These are phyloP conservation scores for Cytospora paraplurivora DNA, from an alignment of 2,329 filamentous ascomycete species.

Conservation along the genomic window DNA sequence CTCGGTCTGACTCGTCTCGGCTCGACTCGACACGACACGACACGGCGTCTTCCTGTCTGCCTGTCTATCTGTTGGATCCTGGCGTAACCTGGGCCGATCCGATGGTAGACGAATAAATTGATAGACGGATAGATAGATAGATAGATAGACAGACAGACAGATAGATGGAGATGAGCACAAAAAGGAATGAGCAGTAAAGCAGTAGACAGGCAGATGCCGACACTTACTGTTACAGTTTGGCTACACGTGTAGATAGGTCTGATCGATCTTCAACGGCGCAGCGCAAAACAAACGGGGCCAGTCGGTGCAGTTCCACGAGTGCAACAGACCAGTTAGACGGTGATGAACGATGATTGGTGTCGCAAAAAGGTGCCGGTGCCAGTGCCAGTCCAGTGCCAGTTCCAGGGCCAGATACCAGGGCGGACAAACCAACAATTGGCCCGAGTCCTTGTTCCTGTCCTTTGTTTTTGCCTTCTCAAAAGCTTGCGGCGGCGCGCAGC, in stretches of 20 bases:
- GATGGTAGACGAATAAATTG: not conserved
- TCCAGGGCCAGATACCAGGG: slow-evolving; percentile 4
- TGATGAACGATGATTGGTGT: slow-evolving; percentile 22
- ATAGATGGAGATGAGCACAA: not conserved
- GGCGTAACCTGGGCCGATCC: not conserved
- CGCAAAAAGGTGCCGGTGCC: not conserved
- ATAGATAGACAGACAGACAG: not conserved
- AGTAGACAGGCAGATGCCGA: not conserved
- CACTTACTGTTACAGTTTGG: not conserved
- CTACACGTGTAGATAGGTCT: too few relatives aligned
- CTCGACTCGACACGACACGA: slow-evolving; percentile 1
- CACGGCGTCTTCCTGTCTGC: not conserved
- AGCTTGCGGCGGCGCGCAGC: not conserved
- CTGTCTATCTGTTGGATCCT: not conserved
- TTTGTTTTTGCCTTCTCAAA: slow-evolving; percentile 4
- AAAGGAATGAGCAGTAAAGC: too few relatives aligned
- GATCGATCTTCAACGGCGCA: not conserved
- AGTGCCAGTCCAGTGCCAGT: not conserved
- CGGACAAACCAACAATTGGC: slow-evolving; percentile 21
- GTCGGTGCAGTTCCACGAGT: slow-evolving; percentile 4
- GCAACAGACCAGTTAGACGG: not conserved
- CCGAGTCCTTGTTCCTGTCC: slow-evolving; percentile 1
- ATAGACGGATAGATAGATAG: not conserved
- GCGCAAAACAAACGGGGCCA: not conserved
- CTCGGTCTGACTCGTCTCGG: slow-evolving; percentile 7